Evolutionary conservation across 441 rosid genomes (phyloP).

Genomic region (Euphorbia celastroides): DNA sequence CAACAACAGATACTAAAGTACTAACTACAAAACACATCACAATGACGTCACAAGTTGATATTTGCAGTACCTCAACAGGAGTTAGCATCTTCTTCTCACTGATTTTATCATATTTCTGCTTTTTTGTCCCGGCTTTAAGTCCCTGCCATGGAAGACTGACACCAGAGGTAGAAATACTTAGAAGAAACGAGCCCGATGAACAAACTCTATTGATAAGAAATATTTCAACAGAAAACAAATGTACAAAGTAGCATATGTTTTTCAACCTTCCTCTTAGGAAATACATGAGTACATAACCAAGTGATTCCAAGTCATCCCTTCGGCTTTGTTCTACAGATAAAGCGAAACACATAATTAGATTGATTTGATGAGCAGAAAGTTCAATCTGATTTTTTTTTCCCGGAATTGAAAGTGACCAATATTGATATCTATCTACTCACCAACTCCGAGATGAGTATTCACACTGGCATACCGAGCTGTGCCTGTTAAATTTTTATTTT

Average conservation of each 20-base stretch:
- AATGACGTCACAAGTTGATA: background rate
- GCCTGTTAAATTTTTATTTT: conserved; percentile 79
- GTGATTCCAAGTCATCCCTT: conserved; percentile 82
- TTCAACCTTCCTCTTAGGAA: conserved; percentile 74
- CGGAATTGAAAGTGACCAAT: background rate
- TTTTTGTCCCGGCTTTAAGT: conserved; percentile 78
- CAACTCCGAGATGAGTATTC: conserved; percentile 82
- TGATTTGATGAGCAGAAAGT: background rate
- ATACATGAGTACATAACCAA: conserved; percentile 80
- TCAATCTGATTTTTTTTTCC: conserved; percentile 7
- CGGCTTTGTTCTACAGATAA: conserved; percentile 66
- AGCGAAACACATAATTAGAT: conserved; percentile 10
- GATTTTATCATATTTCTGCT: conserved; percentile 78
- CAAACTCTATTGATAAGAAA: background rate
- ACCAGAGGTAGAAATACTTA: conserved; percentile 16
- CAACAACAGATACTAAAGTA: background rate
- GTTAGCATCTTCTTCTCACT: conserved; percentile 78
- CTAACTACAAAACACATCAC: background rate
- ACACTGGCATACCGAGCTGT: conserved; percentile 89
- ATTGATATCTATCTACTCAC: conserved; percentile 32
- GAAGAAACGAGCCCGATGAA: conserved; percentile 6
- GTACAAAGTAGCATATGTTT: conserved; percentile 5
- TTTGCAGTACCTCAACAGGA: conserved; percentile 54
- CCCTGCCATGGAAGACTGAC: conserved; percentile 92
- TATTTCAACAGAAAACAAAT: conserved; percentile 14